phyloP scores from a whole-genome alignment of 2,329 filamentous ascomycete species.

The Cercospora sp. region DNA sequence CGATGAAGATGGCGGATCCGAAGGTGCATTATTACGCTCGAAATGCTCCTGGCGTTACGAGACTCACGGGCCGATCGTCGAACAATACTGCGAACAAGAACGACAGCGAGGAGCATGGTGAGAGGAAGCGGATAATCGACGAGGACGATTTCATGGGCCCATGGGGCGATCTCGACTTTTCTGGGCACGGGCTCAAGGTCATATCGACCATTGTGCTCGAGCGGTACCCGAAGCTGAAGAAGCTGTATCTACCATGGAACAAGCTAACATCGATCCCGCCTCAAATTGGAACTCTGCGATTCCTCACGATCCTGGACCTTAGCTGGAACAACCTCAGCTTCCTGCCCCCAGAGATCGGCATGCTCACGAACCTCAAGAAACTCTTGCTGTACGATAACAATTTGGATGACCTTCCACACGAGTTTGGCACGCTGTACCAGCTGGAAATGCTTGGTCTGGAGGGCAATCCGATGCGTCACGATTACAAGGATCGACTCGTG shows the following conservation, averaged over 20 bases:
- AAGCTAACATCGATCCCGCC: conserved; percentile 78
- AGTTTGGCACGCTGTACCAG: conserved; percentile 85
- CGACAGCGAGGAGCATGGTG: conserved; percentile 52
- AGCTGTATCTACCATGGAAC: conserved; percentile 92
- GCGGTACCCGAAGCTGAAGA: conserved; percentile 80
- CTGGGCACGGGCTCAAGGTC: conserved; percentile 88
- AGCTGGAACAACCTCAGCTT: conserved; percentile 83
- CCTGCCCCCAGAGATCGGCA: conserved; percentile 87
- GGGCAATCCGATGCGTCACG: conserved; percentile 76
- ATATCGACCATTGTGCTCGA: conserved; percentile 77
- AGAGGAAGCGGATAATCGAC: conserved; percentile 60
- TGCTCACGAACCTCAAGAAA: conserved; percentile 89
- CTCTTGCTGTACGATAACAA: conserved; percentile 89
- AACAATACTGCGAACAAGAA: conserved; percentile 49
- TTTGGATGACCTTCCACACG: conserved; percentile 76
- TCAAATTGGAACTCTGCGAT: conserved; percentile 77
- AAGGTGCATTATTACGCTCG: conserved; percentile 70
- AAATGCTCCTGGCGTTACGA: conserved; percentile 52
- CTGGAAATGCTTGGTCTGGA: conserved; percentile 88
- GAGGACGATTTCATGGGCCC: conserved; percentile 59
- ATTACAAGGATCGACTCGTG: conserved; percentile 77
- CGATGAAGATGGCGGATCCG: conserved; percentile 33
- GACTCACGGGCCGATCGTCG: conserved; percentile 29
- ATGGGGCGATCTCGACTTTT: conserved; percentile 94
- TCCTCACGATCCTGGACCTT: conserved; percentile 78